Evolutionary conservation across 1,284 basidiomycete genomes (phyloP).

Genomic region (Rhodotorula sp.): DNA sequence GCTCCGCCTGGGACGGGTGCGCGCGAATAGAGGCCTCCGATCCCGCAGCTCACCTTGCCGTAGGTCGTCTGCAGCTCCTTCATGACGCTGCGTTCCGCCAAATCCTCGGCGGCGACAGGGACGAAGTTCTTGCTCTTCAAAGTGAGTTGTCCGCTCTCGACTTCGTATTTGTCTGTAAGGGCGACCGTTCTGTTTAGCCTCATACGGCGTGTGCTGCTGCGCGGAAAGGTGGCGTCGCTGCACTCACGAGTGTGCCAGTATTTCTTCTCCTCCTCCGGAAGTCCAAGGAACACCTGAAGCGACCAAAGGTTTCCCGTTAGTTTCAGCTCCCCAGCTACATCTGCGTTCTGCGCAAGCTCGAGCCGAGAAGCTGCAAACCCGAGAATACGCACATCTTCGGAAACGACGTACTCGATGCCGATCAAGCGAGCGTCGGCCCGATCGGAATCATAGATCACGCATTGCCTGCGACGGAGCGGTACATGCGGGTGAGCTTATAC

Average conservation of each 20-base stretch:
- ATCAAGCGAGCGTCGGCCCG: slow-evolving; percentile 54
- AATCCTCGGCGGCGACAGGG: slow-evolving; percentile 51
- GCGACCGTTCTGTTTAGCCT: background rate
- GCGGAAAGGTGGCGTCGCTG: background rate
- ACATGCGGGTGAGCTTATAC: background rate
- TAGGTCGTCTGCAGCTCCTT: slow-evolving; percentile 57
- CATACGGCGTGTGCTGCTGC: background rate
- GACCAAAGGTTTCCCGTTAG: background rate
- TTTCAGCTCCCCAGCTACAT: background rate
- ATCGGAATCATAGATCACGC: slow-evolving; percentile 54
- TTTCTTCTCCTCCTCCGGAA: slow-evolving; percentile 56
- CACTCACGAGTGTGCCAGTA: slow-evolving; percentile 56
- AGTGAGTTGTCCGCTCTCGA: slow-evolving; percentile 58
- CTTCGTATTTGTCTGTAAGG: slow-evolving; percentile 51
- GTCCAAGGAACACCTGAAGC: slow-evolving; percentile 50
- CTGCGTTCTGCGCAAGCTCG: too few species aligned
- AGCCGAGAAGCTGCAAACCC: background rate
- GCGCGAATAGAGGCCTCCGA: background rate
- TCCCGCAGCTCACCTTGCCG: slow-evolving; percentile 52
- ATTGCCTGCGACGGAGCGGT: slow-evolving; percentile 10
- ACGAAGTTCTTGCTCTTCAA: slow-evolving; percentile 53
- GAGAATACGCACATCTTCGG: slow-evolving; percentile 47
- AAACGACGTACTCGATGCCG: slow-evolving; percentile 57
- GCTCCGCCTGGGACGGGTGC: background rate
- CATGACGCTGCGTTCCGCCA: slow-evolving; percentile 56